Evolutionary conservation across 2,329 filamentous ascomycete genomes (phyloP), one percentile per base, ranked within the genome.

Genomic region (Huntiella omanensis): DNA sequence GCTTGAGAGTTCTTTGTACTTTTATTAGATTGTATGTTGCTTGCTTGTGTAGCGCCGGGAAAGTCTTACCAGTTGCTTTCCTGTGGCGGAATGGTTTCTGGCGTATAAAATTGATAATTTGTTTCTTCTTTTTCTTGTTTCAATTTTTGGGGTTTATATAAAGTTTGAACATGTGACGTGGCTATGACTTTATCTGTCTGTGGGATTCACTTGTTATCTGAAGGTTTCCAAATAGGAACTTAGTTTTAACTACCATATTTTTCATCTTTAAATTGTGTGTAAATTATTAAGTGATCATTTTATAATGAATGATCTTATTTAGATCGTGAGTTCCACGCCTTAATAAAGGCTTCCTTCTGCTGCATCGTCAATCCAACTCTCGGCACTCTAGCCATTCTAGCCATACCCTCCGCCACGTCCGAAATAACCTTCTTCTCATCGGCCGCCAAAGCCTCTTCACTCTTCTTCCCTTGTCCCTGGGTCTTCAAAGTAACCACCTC

Each of bases 371-470:
- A 60, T 0, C 83, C 86, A 1, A 98, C 85, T 47, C 88, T 72
- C 67, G 92, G 93, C 35, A 91, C 87, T 50, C 91, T 69, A 1
- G 87, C 84, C 45, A 98, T 61, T 45, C 88, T 67, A n/a, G 91
- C 86, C 47, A 98, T 65, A 8, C 86, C 78, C 54, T 96, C 91
- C 1, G 75, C 84, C 12, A 98, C 74, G 33, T 73, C 72, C 56
- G 94, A 83, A 38, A 96, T 63, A 10, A 88, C 66, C 35, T 68
- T 69, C 57, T 76, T 73, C 59, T 94, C 84, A 5, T 79, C 72
- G 0, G 55, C 47, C 0, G 62, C 63, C 4, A 68, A 57, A 4
- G 53, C 52, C 16, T 56, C 50, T 2, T 52, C 54, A 8, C 55
- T 54, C 5, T 56, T 58, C 12, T n/a, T 19, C 10, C 33, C 33